These are phyloP conservation scores for Sisymbrium irio DNA, from an alignment of 345 rosid species.

Conservation along the genomic window DNA sequence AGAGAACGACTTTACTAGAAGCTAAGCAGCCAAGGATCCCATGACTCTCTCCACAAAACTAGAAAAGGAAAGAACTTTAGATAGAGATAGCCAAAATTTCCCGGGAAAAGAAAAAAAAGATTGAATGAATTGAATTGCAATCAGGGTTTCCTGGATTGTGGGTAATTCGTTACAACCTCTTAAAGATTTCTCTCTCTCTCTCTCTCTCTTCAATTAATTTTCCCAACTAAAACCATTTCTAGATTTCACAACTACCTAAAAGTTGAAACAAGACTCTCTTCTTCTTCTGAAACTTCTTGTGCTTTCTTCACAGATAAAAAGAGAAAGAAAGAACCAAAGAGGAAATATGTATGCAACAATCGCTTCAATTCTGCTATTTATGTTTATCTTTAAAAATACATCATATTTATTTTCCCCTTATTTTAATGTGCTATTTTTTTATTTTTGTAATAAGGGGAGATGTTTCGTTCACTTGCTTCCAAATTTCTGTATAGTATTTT, in stretches of 20 bases:
- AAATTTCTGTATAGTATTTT: not conserved
- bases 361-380: constrained; percentile 19
- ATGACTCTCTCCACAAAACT: constrained; percentile 6
- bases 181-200: constrained; percentile 22
- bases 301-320: constrained; percentile 7
- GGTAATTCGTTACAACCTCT: constrained; percentile 55
- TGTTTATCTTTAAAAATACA: not conserved
- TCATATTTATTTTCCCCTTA: not conserved
- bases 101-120: constrained; percentile 30
- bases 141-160: constrained; percentile 41
- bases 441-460: constrained; percentile 29
- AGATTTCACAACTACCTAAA: constrained; percentile 36
- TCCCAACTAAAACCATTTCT: constrained; percentile 23
- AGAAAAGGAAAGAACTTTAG: not conserved
- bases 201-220: constrained; percentile 37
- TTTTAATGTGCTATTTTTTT: not conserved
- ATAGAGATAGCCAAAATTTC: constrained; percentile 7
- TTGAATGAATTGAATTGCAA: constrained; percentile 1
- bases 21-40: constrained; percentile 25
- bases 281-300: not conserved
- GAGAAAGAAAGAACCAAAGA: not conserved
- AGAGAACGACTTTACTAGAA: constrained; percentile 19
- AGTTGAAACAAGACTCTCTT: constrained; percentile 9
- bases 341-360: constrained; percentile 25
- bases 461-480: constrained; percentile 17